phyloP scores from a whole-genome alignment of 257 asterid genomes.

The Solanum ossicruentum region DNA sequence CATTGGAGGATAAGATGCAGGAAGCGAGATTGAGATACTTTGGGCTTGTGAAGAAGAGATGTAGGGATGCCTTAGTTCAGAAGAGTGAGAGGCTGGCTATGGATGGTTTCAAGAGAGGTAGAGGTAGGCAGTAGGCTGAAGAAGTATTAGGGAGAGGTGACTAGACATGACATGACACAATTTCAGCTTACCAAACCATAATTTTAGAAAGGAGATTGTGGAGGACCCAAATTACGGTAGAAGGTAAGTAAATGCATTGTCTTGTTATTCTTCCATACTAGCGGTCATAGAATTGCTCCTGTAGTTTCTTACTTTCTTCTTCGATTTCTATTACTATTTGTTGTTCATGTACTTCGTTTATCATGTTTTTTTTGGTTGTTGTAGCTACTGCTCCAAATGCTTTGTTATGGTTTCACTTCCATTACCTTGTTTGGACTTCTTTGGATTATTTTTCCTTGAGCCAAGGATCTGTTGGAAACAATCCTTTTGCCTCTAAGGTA shows the following conservation, averaged over 20 bases:
- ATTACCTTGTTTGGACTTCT: neutral
- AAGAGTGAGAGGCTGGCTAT: neutral
- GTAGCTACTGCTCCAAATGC: neutral
- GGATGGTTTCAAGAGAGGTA: neutral
- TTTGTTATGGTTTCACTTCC: neutral
- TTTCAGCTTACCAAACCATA: neutral
- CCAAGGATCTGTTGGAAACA: neutral
- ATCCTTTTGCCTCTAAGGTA: neutral
- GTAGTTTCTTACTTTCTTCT: neutral
- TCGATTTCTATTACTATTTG: neutral
- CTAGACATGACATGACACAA: neutral
- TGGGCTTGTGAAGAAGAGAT: neutral
- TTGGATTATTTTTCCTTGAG: neutral
- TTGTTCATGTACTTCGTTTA: neutral
- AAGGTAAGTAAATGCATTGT: neutral
- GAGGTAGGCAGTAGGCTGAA: neutral
- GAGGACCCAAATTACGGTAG: neutral
- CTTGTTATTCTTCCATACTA: neutral
- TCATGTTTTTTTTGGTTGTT: neutral
- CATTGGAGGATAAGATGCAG: neutral
- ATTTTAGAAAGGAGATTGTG: neutral
- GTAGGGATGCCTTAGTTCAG: neutral
- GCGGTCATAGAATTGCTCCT: neutral
- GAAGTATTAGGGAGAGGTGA: neutral
- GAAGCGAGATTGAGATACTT: neutral